Conservation (phyloP, 192 early-diverging fungal species). For the Coemansia brasiliensis region DNA sequence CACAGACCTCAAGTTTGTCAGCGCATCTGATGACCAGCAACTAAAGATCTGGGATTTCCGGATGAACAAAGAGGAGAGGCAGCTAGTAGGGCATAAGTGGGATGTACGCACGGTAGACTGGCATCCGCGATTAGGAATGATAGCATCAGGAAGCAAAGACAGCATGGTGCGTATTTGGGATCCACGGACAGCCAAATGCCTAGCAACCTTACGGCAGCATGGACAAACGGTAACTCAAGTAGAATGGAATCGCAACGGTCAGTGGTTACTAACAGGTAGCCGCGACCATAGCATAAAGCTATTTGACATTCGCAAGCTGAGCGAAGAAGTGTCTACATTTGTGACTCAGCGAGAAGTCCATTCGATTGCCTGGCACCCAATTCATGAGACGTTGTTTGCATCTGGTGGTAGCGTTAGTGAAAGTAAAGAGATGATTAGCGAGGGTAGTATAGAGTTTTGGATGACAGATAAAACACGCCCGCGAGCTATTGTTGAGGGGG, state of each 20-base stretch:
- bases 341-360: conserved; percentile 87
- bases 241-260: conserved; percentile 96
- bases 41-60: conserved; percentile 98
- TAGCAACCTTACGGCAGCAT: conserved; percentile 90
- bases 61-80: conserved; percentile 75
- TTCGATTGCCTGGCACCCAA: conserved; percentile 94
- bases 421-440: conserved; percentile 69
- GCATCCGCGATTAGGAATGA: conserved; percentile 91
- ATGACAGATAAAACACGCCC: conserved; percentile 64
- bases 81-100: conserved; percentile 89
- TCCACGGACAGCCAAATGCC: conserved; percentile 81
- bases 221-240: conserved; percentile 89
- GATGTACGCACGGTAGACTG: conserved; percentile 97
- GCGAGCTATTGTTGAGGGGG: conserved; percentile 64
- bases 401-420: conserved; percentile 74
- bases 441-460: conserved; percentile 65
- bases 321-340: conserved; percentile 79
- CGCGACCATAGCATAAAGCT: conserved; percentile 90
- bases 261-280: conserved; percentile 90
- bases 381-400: conserved; percentile 85
- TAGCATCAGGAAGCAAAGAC: conserved; percentile 95
- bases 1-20: conserved; percentile 89
- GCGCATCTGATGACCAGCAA: conserved; percentile 89
- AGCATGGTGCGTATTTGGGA: conserved; percentile 97
- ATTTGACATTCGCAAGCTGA: conserved; percentile 93